Evolutionary conservation across 2,329 filamentous ascomycete species (phyloP).

Genomic region (Tolypocladium nubicola): DNA sequence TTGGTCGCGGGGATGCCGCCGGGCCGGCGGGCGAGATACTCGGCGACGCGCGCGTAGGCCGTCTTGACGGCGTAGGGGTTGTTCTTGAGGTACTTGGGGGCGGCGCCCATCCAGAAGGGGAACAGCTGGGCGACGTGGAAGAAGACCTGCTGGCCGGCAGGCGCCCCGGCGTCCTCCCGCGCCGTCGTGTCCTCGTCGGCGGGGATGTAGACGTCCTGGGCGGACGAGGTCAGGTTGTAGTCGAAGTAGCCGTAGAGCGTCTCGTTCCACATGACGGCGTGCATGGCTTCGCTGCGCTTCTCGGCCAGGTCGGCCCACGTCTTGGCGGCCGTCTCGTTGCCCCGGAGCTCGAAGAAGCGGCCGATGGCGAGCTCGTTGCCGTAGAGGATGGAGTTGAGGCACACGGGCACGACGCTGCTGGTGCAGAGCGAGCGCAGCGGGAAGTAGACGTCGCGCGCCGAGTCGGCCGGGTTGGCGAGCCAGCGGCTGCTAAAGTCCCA

Average conservation of each 20-base stretch:
- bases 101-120: slow-evolving; percentile 60
- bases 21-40: slow-evolving; percentile 37
- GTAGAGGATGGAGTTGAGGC: slow-evolving; percentile 60
- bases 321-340: slow-evolving; percentile 37
- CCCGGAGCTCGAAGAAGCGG: slow-evolving; percentile 37
- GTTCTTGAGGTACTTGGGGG: slow-evolving; percentile 42
- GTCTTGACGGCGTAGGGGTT: slow-evolving; percentile 47
- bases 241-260: slow-evolving; percentile 56
- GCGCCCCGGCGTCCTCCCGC: slow-evolving; percentile 25
- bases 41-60: slow-evolving; percentile 41
- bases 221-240: slow-evolving; percentile 51
- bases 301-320: slow-evolving; percentile 39
- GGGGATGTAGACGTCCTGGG: slow-evolving; percentile 44
- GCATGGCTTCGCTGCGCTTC: slow-evolving; percentile 50
- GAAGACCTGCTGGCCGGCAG: slow-evolving; percentile 43
- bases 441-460: slow-evolving; percentile 50
- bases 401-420: slow-evolving; percentile 47
- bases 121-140: slow-evolving; percentile 53
- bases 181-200: slow-evolving; percentile 29
- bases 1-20: slow-evolving; percentile 56
- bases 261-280: slow-evolving; percentile 52
- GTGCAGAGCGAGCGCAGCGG: slow-evolving; percentile 54
- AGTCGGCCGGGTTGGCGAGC: slow-evolving; percentile 46
- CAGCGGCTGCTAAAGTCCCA: slow-evolving; percentile 54
- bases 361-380: slow-evolving; percentile 52